Percentiles rank a stretch among this genome's conserved stretches.
phyloP scores from a whole-genome alignment of 2,329 filamentous ascomycete species.

The Monilinia vaccinii-corymbosi region DNA sequence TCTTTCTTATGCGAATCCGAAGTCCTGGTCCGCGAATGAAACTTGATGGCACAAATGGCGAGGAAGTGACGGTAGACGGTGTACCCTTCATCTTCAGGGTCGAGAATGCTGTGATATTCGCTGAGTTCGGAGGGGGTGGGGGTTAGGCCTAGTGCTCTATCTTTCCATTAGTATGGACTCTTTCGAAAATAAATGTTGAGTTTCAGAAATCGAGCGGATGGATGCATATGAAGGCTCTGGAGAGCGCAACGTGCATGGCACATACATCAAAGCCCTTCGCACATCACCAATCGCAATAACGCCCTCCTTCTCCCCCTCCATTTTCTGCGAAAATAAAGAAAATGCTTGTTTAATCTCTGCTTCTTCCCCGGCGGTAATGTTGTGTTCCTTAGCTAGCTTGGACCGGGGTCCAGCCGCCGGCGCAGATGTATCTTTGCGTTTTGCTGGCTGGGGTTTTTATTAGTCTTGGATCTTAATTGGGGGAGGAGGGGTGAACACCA shows the following conservation, averaged over 20 bases:
- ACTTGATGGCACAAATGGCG: slow-evolving; percentile 77
- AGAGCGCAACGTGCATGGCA: neutral
- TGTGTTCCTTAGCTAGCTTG: slow-evolving; percentile 86
- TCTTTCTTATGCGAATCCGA: slow-evolving; percentile 50
- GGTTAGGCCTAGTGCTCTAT: slow-evolving; percentile 74
- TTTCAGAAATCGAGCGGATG: neutral
- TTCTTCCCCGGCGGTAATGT: slow-evolving; percentile 76
- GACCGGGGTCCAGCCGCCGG: slow-evolving; percentile 45
- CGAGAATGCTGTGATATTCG: slow-evolving; percentile 71
- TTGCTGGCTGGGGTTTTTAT: slow-evolving; percentile 22
- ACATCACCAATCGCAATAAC: slow-evolving; percentile 37
- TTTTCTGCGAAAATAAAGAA: slow-evolving; percentile 65
- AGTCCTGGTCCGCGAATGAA: slow-evolving; percentile 51
- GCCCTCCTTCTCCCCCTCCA: slow-evolving; percentile 62
- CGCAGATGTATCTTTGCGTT: slow-evolving; percentile 23
- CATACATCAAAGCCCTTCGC: slow-evolving; percentile 62
- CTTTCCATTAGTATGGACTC: neutral
- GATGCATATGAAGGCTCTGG: neutral
- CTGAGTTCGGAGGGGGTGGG: slow-evolving; percentile 58
- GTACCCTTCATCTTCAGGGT: slow-evolving; percentile 71
- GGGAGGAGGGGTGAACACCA: neutral
- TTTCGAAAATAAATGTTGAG: neutral
- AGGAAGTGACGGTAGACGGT: slow-evolving; percentile 76
- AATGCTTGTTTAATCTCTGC: slow-evolving; percentile 88
- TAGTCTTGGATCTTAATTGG: neutral